Evolutionary conservation across 163 green algal genomes (phyloP).

Genomic region (Prototheca wickerhamii): DNA sequence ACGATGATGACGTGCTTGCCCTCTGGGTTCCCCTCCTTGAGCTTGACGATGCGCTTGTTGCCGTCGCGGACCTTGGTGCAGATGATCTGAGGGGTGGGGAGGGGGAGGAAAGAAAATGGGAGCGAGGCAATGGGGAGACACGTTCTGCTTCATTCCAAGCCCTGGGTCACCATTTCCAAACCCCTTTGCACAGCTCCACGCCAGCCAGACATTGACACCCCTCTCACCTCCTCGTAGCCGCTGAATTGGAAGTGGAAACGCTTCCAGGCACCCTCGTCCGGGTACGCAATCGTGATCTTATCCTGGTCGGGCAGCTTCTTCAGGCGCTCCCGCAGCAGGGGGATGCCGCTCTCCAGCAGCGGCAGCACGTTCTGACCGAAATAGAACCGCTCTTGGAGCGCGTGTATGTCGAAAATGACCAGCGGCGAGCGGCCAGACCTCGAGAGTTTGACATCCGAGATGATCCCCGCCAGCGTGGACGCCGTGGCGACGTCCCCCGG

Average conservation of each 20-base stretch:
- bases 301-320: slow-evolving; percentile 64
- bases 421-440: slow-evolving; percentile 75
- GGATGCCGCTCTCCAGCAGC: slow-evolving; percentile 92
- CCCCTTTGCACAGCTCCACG: neutral
- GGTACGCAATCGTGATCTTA: slow-evolving; percentile 94
- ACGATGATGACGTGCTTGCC: slow-evolving; percentile 95
- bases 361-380: slow-evolving; percentile 97
- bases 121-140: neutral
- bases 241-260: slow-evolving; percentile 95
- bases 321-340: slow-evolving; percentile 78
- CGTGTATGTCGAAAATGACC: slow-evolving; percentile 99
- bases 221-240: slow-evolving; percentile 75
- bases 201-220: too few species aligned
- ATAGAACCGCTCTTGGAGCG: slow-evolving; percentile 98
- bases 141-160: neutral
- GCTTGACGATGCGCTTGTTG: slow-evolving; percentile 88
- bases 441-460: slow-evolving; percentile 91
- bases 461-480: slow-evolving; percentile 91
- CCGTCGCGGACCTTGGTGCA: slow-evolving; percentile 98
- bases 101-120: neutral
- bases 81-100: slow-evolving; percentile 47
- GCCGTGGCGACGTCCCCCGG: slow-evolving; percentile 97
- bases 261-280: slow-evolving; percentile 98
- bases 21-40: slow-evolving; percentile 80
- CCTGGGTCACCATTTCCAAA: neutral